These are phyloP conservation scores for Stachybotrys chartarum DNA, from an alignment of 2,329 filamentous ascomycete genomes.

Conservation along the genomic window DNA sequence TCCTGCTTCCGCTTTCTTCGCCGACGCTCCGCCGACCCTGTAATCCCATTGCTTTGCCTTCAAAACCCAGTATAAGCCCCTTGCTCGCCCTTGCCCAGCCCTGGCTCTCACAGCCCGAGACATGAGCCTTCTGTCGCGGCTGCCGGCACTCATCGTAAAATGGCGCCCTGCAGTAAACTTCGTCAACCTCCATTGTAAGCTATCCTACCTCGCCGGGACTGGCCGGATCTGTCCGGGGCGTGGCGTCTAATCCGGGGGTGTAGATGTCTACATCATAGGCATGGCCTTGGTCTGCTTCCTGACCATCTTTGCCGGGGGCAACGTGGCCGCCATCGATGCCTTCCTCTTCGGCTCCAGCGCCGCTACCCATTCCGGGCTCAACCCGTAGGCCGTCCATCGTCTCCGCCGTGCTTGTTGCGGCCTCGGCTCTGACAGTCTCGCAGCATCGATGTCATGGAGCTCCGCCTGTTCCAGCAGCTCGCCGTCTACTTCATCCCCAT, in stretches of 20 bases:
- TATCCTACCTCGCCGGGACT: background rate
- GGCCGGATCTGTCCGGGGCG: background rate
- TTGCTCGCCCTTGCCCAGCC: too few species aligned
- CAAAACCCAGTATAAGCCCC: too few species aligned
- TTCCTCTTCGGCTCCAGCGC: slow-evolving; percentile 43
- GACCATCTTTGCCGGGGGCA: slow-evolving; percentile 14
- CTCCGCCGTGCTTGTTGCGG: background rate
- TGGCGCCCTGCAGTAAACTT: slow-evolving; percentile 17
- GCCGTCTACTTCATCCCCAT: slow-evolving; percentile 43
- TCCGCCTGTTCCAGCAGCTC: slow-evolving; percentile 44
- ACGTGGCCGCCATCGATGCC: slow-evolving; percentile 32
- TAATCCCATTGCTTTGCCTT: too few species aligned
- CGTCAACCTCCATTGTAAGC: slow-evolving; percentile 17
- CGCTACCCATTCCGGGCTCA: slow-evolving; percentile 41
- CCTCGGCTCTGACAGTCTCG: background rate
- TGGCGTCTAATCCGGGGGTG: too few species aligned
- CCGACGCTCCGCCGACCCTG: too few species aligned
- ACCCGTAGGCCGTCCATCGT: background rate
- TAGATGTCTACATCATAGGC: slow-evolving; percentile 16
- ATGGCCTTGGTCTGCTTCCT: slow-evolving; percentile 13
- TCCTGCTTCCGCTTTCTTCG: background rate
- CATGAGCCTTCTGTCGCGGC: background rate
- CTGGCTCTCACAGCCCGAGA: background rate
- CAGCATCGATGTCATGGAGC: slow-evolving; percentile 41
- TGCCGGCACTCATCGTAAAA: background rate